phyloP scores from a whole-genome alignment of 495 filamentous ascomycete species.

The Penicillium antarcticum region DNA sequence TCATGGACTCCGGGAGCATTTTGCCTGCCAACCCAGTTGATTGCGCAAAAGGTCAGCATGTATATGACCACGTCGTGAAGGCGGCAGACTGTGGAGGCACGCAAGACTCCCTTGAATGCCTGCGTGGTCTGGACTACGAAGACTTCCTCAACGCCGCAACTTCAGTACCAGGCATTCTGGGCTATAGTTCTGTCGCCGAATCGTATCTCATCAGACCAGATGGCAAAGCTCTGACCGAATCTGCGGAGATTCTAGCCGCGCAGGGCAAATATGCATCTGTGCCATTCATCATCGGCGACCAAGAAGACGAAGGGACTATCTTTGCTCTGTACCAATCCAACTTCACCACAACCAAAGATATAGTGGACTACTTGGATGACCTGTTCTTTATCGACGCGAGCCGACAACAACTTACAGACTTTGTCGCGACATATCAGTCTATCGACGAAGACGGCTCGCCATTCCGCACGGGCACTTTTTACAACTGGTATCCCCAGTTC shows the following conservation, averaged over 20 bases:
- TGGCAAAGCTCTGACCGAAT: conserved; percentile 51
- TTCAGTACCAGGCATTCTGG: conserved; percentile 60
- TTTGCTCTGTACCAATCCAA: conserved; percentile 64
- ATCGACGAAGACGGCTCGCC: conserved; percentile 54
- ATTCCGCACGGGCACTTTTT: conserved; percentile 58
- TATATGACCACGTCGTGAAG: conserved; percentile 62
- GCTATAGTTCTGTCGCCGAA: conserved; percentile 60
- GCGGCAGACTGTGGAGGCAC: conserved; percentile 56
- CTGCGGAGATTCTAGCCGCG: conserved; percentile 50
- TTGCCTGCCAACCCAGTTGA: conserved; percentile 63
- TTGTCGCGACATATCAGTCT: conserved; percentile 57
- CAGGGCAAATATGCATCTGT: conserved; percentile 54
- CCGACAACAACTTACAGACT: conserved; percentile 35
- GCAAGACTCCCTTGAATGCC: conserved; percentile 58
- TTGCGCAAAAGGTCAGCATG: conserved; percentile 55
- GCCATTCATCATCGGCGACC: conserved; percentile 57
- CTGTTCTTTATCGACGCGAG: conserved; percentile 56
- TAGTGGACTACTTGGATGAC: conserved; percentile 56
- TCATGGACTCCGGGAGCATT: conserved; percentile 69
- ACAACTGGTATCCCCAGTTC: conserved; percentile 69
- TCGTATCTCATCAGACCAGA: conserved; percentile 67
- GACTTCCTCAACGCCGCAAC: conserved; percentile 63
- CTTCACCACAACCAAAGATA: conserved; percentile 52
- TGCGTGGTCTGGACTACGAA: conserved; percentile 55
- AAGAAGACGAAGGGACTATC: conserved; percentile 60